Conservation (phyloP, 1,139 yeast species). For the Suhomyces coccinellae region DNA sequence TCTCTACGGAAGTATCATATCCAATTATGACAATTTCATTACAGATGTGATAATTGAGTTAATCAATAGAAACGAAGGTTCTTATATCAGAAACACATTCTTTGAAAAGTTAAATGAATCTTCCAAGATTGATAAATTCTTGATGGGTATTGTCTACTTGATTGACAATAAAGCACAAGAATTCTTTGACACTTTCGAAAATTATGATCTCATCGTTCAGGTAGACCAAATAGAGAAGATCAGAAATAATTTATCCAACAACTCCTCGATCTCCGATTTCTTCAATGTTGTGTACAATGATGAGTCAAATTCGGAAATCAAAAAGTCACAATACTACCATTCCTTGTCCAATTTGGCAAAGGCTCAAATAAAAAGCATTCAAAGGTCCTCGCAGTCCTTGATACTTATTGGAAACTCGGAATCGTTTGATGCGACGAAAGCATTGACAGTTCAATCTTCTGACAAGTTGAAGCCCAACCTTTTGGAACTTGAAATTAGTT, state of each 20-base stretch:
- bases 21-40: slow-evolving; percentile 21
- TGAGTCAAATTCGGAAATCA: slow-evolving; percentile 13
- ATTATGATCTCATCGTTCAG: slow-evolving; percentile 17
- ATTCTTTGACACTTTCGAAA: slow-evolving; percentile 27
- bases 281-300: slow-evolving; percentile 23
- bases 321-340: slow-evolving; percentile 37
- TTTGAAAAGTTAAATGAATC: slow-evolving; percentile 22
- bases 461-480: neutral
- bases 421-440: neutral
- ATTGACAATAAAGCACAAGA: slow-evolving; percentile 29
- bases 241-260: slow-evolving; percentile 19
- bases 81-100: slow-evolving; percentile 23
- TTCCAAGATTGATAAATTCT: slow-evolving; percentile 26
- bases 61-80: slow-evolving; percentile 31
- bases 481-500: slow-evolving; percentile 17
- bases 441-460: neutral
- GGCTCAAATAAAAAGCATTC: slow-evolving; percentile 17
- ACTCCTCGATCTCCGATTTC: slow-evolving; percentile 21
- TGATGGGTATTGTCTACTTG: slow-evolving; percentile 38
- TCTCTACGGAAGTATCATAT: slow-evolving; percentile 21
- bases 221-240: slow-evolving; percentile 17
- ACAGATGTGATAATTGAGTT: slow-evolving; percentile 36
- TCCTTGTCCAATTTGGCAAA: slow-evolving; percentile 33
- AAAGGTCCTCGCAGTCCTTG: slow-evolving; percentile 5
- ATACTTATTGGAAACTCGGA: slow-evolving; percentile 3